These are phyloP conservation scores for Solanum arcanum DNA, from an alignment of 257 asterid genomes.

Conservation along the genomic window DNA sequence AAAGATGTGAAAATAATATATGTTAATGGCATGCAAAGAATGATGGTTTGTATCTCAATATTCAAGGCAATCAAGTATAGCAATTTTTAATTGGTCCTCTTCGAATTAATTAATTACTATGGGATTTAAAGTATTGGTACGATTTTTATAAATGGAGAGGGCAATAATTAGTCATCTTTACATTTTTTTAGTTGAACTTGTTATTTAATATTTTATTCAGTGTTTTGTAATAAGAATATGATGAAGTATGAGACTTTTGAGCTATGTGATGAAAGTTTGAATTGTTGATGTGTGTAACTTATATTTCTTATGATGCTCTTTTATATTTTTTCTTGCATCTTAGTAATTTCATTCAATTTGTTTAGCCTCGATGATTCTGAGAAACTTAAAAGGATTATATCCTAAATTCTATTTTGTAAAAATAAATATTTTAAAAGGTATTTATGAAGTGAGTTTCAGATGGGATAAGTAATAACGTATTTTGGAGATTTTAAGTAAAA, in stretches of 20 bases:
- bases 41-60: not conserved
- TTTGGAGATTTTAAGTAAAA: not conserved
- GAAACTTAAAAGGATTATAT: not conserved
- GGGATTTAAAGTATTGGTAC: not conserved
- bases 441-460: not conserved
- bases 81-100: not conserved
- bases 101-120: not conserved
- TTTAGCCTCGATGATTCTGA: not conserved
- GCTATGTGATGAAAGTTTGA: not conserved
- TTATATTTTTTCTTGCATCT: not conserved
- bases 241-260: not conserved
- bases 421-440: not conserved
- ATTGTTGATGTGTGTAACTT: not conserved
- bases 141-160: not conserved
- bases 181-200: not conserved
- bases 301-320: not conserved
- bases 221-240: not conserved
- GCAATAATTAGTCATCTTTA: not conserved
- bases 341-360: not conserved
- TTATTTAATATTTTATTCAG: not conserved
- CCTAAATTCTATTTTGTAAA: no score
- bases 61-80: not conserved
- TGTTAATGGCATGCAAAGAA: not conserved
- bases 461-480: not conserved
- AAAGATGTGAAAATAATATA: not conserved